Percentiles rank a stretch among this genome's conserved stretches.
Evolutionary conservation across 108 stramenopile genomes (phyloP).

Genomic region (Skeletonema potamos): DNA sequence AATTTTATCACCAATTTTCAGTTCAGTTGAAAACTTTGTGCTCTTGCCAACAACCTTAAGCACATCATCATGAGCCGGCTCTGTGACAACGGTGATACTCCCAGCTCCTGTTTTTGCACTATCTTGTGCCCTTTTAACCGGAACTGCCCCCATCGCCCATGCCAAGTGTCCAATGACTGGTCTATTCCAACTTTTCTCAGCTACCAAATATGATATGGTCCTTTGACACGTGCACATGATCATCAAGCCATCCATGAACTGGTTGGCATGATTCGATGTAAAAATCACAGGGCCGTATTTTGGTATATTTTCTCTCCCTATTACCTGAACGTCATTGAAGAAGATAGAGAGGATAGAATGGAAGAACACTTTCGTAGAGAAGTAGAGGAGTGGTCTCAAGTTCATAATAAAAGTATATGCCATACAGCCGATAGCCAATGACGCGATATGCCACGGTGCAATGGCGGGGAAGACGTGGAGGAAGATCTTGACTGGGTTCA

Average conservation of each 20-base stretch:
- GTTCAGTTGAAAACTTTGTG: constrained; percentile 58
- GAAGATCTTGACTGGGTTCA: constrained; percentile 94
- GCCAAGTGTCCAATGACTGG: constrained; percentile 93
- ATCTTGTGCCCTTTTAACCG: constrained; percentile 94
- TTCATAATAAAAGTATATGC: constrained; percentile 79
- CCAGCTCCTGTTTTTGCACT: constrained; percentile 64
- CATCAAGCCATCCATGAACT: constrained; percentile 94
- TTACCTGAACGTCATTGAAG: constrained; percentile 85
- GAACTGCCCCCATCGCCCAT: constrained; percentile 90
- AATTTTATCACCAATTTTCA: constrained; percentile 79
- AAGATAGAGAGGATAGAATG: constrained; percentile 86
- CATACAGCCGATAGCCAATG: constrained; percentile 59
- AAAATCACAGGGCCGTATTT: constrained; percentile 93
- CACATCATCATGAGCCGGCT: constrained; percentile 11
- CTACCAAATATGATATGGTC: constrained; percentile 91
- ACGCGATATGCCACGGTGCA: constrained; percentile 80
- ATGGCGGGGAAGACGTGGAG: constrained; percentile 79
- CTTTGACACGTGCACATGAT: constrained; percentile 88
- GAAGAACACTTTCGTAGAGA: constrained; percentile 81
- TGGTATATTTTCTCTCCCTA: constrained; percentile 92
- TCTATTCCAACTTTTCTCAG: constrained; percentile 89
- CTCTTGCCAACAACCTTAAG: constrained; percentile 53
- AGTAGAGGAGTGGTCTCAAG: constrained; percentile 84
- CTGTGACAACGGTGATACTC: constrained; percentile 28
- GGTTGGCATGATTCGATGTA: constrained; percentile 96